Evolutionary conservation across 805 yeast genomes (phyloP), one percentile per base, ranked within the genome.

Genomic region (Myxozyma nipponensis): DNA sequence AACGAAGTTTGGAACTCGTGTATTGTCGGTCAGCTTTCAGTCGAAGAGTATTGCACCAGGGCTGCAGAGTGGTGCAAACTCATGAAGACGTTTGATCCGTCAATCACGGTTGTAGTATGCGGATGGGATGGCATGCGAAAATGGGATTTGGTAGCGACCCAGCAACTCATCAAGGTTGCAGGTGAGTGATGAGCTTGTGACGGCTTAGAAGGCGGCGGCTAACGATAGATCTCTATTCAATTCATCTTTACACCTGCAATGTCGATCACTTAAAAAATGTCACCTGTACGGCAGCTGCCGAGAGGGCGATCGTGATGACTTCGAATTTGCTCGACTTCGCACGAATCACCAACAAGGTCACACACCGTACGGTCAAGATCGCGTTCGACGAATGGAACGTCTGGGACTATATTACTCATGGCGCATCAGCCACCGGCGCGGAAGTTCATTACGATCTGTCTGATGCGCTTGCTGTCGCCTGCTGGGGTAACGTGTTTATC

Each of bases 371-470:
- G 23, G 62, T 62, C 19, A 64, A 60, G 46, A 64, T 67, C 26
- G 62, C 66, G 45, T 67, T 66, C 50, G 71, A 67, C 53, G 71
- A 67, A 52, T 67, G 71, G 71, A 67, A 67, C 39, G 70, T 67
- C 19, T 68, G 71, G 71, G 71, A 68, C 50, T 65, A 68, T 4
- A 43, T 46, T 21, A 56, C 66, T 54, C 69, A 69, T 15, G 66
- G 58, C 37, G 69, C 66, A 9, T 37, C 56, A 9, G 35, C 51
- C n/a, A n/a, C n/a, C n/a, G 71, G 71, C 10, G 69, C 66, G 25
- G 71, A 66, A 53, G 69, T 66, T 42, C 53, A 59, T 37, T 67
- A 68, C 44, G 61, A 61, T 18, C 56, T 68, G 15, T 47, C 67
- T 19, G 71, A 68, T 54, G 68, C 70, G 3, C 42, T 67, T 19